These are phyloP conservation scores for Neoscytalidium dimidiatum DNA, from an alignment of 2,329 filamentous ascomycete species.

Conservation along the genomic window DNA sequence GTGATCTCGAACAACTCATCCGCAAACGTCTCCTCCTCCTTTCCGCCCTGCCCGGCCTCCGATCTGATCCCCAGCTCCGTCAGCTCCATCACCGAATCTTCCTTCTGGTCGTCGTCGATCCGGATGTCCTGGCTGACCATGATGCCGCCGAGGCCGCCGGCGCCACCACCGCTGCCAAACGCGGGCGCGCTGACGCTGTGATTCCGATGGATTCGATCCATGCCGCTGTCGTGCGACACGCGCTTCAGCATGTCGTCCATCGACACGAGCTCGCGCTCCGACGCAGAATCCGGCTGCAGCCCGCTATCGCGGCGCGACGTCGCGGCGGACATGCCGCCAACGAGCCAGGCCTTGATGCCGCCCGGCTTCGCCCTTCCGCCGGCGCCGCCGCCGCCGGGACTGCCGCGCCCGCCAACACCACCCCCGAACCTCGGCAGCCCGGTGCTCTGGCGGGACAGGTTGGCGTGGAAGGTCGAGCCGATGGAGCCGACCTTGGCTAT, in stretches of 20 bases:
- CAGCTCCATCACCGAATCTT: constrained; percentile 30
- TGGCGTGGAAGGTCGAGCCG: background rate
- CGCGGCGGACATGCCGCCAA: background rate
- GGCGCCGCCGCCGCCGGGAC: background rate
- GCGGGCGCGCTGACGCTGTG: background rate
- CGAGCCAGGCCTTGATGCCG: constrained; percentile 16
- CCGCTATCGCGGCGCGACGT: constrained; percentile 18
- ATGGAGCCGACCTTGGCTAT: background rate
- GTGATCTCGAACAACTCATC: constrained; percentile 38
- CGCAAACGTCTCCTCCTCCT: constrained; percentile 44
- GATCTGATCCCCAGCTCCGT: constrained; percentile 35
- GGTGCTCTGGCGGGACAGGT: background rate
- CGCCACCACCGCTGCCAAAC: background rate
- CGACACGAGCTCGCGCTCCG: constrained; percentile 24
- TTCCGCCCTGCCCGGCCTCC: constrained; percentile 35
- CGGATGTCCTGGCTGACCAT: constrained; percentile 41
- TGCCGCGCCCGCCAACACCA: background rate
- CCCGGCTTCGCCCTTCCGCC: background rate
- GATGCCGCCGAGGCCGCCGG: constrained; percentile 37
- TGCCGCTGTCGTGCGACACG: background rate
- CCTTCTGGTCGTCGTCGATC: constrained; percentile 26
- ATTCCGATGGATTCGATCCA: background rate
- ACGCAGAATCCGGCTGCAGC: constrained; percentile 26
- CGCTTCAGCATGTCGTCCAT: constrained; percentile 18
- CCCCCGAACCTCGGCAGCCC: background rate